Conservation (phyloP, 169 alveolate genomes). For the Miamiensis avidus region DNA sequence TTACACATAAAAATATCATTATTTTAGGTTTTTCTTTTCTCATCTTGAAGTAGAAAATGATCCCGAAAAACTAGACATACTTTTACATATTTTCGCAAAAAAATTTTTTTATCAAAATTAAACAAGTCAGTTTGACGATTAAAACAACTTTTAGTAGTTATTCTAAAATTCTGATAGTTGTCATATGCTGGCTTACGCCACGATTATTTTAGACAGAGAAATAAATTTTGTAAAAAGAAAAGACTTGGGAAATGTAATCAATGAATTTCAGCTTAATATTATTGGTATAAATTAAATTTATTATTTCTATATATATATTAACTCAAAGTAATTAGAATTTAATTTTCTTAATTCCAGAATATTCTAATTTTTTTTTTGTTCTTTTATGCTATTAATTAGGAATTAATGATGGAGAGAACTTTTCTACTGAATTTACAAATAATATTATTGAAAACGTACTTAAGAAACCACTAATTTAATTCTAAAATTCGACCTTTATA, state of each 20-base stretch:
- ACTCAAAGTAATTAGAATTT: background rate
- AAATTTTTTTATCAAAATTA: too few relatives aligned
- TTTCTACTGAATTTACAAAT: constrained; percentile 5
- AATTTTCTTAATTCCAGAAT: background rate
- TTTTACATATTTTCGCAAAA: background rate
- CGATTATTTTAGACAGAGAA: background rate
- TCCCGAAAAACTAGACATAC: background rate
- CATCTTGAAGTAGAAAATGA: background rate
- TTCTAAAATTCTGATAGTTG: background rate
- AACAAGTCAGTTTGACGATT: too few relatives aligned
- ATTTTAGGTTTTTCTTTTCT: background rate
- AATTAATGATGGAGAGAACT: constrained; percentile 20
- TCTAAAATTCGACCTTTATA: background rate
- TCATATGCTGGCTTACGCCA: background rate
- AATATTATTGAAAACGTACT: constrained; percentile 9
- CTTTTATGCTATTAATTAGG: background rate
- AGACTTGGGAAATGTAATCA: background rate
- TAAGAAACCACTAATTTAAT: background rate
- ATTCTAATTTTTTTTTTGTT: too few relatives aligned
- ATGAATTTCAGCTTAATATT: background rate
- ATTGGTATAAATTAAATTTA: background rate
- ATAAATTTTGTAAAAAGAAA: too few relatives aligned
- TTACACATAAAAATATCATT: too few relatives aligned
- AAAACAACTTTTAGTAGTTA: too few relatives aligned
- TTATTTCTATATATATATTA: too few relatives aligned